Evolutionary conservation across 768 basidiomycete genomes (phyloP).

Genomic region (Tulasnella calospora): DNA sequence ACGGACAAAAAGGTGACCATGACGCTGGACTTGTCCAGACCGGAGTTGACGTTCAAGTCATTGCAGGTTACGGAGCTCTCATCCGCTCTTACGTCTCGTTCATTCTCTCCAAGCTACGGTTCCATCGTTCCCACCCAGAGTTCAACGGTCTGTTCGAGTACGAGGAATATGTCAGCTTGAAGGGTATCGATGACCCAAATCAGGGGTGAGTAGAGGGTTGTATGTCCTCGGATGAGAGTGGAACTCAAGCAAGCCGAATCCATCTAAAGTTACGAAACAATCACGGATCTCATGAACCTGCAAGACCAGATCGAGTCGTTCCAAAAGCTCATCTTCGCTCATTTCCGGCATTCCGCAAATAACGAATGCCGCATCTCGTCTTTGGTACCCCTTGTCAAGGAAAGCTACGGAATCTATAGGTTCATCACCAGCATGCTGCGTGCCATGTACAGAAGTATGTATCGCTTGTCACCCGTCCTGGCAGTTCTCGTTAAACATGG

Average conservation of each 20-base stretch:
- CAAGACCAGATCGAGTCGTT: conserved; percentile 99
- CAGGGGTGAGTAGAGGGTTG: conserved; percentile 67
- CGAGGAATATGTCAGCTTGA: conserved; percentile 94
- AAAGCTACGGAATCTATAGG: conserved; percentile 98
- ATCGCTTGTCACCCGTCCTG: background rate
- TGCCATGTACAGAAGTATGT: conserved; percentile 84
- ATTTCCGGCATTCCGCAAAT: conserved; percentile 84
- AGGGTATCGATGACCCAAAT: conserved; percentile 97
- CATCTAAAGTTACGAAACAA: conserved; percentile 81
- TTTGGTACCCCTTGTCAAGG: conserved; percentile 94
- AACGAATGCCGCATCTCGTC: conserved; percentile 98
- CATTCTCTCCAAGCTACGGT: conserved; percentile 88
- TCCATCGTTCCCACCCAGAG: conserved; percentile 91
- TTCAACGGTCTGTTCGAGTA: conserved; percentile 99
- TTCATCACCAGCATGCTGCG: conserved; percentile 99
- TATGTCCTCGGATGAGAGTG: conserved; percentile 2
- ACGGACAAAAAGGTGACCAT: conserved; percentile 66
- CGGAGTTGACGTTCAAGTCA: conserved; percentile 17
- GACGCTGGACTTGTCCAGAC: conserved; percentile 3
- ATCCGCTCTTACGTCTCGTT: conserved; percentile 96
- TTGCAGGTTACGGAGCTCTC: conserved; percentile 79
- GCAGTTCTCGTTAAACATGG: conserved; percentile 16
- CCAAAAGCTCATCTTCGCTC: conserved; percentile 94
- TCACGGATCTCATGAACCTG: conserved; percentile 92
- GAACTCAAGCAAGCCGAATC: conserved; percentile 27